Base-by-base conservation (phyloP, 768 basidiomycete genomes). In the Myochromella boudieri region DNA sequence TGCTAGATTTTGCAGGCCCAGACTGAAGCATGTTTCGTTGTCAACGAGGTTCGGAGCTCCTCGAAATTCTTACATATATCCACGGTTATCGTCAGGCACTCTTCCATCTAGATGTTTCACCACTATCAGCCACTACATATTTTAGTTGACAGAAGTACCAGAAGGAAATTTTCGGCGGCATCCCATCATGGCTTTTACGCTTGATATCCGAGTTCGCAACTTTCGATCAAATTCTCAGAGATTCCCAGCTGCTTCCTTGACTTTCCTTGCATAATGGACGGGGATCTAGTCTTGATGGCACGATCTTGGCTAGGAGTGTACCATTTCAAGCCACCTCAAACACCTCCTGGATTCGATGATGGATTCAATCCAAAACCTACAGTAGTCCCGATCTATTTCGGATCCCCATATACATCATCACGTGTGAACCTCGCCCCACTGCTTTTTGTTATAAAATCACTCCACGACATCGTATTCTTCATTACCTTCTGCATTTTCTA, bases 281-380 rank as follows among this genome's bases (percentile, higher is more conserved):
- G n/a, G n/a, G n/a, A n/a, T n/a, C n/a, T n/a, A n/a, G n/a, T n/a
- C n/a, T n/a, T n/a, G n/a, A n/a, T n/a, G n/a, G n/a, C 29, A 31
- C 8, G 5, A 36, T 27, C 24, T 37, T 11, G 8, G 43, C 36
- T 24, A 37, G 33, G 34, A 25, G 22, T 9, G 34, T 34, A 18
- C 22, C 36, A 32, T 38, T 42, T 48, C 41, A 31, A 44, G 25
- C 38, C 21, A 49, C 24, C 31, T 50, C 36, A 53, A 52, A 48
- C 48, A 33, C 22, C 52, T 39, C 45, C 53, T 54, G 49, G 40
- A 24, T 37, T 25, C 24, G 25, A 40, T 53, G 57, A 51, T 58
- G 44, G 46, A 55, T 51, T 38, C 39, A 4, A 21, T 51, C 44
- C 22, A 42, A 32, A 27, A 8, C 24, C 37, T 14, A 44, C 32